Conservation (phyloP, 306 rosid species). For the Clitoria ternatea region DNA sequence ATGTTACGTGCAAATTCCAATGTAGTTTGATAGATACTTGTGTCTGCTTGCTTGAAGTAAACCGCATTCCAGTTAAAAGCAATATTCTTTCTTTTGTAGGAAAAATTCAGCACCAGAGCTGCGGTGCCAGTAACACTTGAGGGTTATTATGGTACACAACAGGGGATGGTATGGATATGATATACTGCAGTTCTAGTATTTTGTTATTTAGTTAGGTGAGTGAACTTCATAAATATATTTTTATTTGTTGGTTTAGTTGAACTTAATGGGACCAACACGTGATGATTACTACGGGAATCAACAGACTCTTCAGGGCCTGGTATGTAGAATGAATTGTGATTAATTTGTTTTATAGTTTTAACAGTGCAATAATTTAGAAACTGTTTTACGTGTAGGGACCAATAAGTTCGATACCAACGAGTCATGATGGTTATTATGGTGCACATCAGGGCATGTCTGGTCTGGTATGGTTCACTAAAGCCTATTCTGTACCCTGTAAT, state of each 20-base stretch:
- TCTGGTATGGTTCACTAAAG: conserved; percentile 60
- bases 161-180: conserved; percentile 75
- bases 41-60: conserved; percentile 27
- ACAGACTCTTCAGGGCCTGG: conserved; percentile 89
- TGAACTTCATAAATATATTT: background rate
- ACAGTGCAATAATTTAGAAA: conserved; percentile 12
- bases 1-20: conserved; percentile 1
- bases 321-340: conserved; percentile 35
- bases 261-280: conserved; percentile 95
- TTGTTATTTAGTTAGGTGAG: conserved; percentile 6
- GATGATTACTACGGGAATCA: conserved; percentile 89
- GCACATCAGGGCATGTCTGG: conserved; percentile 86
- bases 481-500: conserved; percentile 15
- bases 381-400: conserved; percentile 66
- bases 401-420: conserved; percentile 77
- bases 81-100: conserved; percentile 58
- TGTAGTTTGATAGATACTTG: background rate
- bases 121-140: conserved; percentile 84
- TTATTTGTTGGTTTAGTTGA: conserved; percentile 57
- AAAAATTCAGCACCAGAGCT: conserved; percentile 73
- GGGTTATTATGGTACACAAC: conserved; percentile 81
- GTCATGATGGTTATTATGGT: conserved; percentile 80
- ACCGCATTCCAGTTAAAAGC: background rate
- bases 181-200: conserved; percentile 17
- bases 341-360: background rate